Conservation (phyloP, 495 filamentous ascomycete species). For the Xylaria intraflava region DNA sequence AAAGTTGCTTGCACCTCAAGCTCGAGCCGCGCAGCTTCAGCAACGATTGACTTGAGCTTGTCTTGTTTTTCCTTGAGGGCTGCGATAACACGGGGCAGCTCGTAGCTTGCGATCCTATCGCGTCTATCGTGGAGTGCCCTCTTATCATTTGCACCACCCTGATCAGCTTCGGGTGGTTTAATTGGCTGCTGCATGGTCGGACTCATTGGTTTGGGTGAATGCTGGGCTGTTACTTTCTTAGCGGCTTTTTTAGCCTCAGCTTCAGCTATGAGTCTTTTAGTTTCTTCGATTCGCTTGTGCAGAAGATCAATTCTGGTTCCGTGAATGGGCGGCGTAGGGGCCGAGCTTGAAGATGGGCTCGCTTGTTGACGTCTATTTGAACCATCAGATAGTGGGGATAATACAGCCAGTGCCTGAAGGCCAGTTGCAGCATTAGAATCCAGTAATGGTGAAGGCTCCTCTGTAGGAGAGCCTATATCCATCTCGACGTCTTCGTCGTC, state of each 20-base stretch:
- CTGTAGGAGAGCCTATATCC: slow-evolving; percentile 42
- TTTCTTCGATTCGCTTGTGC: slow-evolving; percentile 63
- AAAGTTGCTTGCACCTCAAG: slow-evolving; percentile 47
- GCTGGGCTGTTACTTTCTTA: slow-evolving; percentile 28
- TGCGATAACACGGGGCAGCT: slow-evolving; percentile 52
- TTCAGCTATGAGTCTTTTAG: slow-evolving; percentile 71
- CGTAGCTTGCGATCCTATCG: slow-evolving; percentile 48
- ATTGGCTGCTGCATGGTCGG: slow-evolving; percentile 17
- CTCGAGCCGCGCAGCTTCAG: slow-evolving; percentile 54
- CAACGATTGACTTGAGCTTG: slow-evolving; percentile 47
- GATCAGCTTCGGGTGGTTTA: slow-evolving; percentile 13
- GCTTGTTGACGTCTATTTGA: slow-evolving; percentile 31
- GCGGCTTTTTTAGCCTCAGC: slow-evolving; percentile 55
- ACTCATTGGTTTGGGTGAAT: slow-evolving; percentile 15
- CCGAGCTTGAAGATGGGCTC: slow-evolving; percentile 28
- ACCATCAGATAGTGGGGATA: slow-evolving; percentile 41
- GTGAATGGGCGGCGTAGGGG: slow-evolving; percentile 31
- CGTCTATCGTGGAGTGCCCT: slow-evolving; percentile 39
- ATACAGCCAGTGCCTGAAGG: slow-evolving; percentile 31
- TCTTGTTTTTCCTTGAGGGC: slow-evolving; percentile 45
- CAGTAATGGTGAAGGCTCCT: slow-evolving; percentile 23
- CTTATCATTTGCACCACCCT: slow-evolving; percentile 4
- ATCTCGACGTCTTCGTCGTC: slow-evolving; percentile 45
- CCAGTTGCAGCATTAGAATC: slow-evolving; percentile 16
- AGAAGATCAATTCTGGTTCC: slow-evolving; percentile 51